Evolutionary conservation across 768 basidiomycete genomes (phyloP).

Genomic region (Cubamyces lactineus): DNA sequence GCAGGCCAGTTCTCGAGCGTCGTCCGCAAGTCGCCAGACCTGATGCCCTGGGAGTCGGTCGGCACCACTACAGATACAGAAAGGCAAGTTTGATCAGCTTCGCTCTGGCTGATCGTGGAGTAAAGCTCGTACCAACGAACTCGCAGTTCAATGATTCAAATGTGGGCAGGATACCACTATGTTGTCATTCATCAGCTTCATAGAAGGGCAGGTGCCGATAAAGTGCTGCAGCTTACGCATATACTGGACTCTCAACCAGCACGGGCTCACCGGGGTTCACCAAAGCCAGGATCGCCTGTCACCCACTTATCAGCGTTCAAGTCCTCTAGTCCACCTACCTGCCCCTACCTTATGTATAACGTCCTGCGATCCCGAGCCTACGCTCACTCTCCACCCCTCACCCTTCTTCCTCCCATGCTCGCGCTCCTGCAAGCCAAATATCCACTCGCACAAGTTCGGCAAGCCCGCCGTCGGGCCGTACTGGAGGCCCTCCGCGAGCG

Average conservation of each 20-base stretch:
- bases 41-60: slow-evolving; percentile 76
- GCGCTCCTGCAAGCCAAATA: slow-evolving; percentile 69
- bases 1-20: slow-evolving; percentile 79
- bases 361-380: slow-evolving; percentile 91
- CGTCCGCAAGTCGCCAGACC: slow-evolving; percentile 59
- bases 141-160: slow-evolving; percentile 59
- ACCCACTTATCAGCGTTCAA: not conserved
- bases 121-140: slow-evolving; percentile 52
- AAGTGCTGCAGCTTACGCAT: slow-evolving; percentile 53
- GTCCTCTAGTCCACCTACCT: not conserved
- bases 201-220: slow-evolving; percentile 4
- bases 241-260: slow-evolving; percentile 83
- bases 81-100: not conserved
- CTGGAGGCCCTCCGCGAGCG: slow-evolving; percentile 65
- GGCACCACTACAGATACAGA: slow-evolving; percentile 61
- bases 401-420: slow-evolving; percentile 65
- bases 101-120: not conserved
- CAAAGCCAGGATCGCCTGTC: slow-evolving; percentile 71
- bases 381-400: slow-evolving; percentile 72
- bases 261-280: slow-evolving; percentile 82
- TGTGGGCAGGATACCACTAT: slow-evolving; percentile 71
- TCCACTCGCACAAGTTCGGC: slow-evolving; percentile 64
- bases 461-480: slow-evolving; percentile 79
- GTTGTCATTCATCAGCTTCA: not conserved
- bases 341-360: slow-evolving; percentile 75